phyloP scores from a whole-genome alignment of 1,139 yeast species.

The Suhomyces ambrosiae region DNA sequence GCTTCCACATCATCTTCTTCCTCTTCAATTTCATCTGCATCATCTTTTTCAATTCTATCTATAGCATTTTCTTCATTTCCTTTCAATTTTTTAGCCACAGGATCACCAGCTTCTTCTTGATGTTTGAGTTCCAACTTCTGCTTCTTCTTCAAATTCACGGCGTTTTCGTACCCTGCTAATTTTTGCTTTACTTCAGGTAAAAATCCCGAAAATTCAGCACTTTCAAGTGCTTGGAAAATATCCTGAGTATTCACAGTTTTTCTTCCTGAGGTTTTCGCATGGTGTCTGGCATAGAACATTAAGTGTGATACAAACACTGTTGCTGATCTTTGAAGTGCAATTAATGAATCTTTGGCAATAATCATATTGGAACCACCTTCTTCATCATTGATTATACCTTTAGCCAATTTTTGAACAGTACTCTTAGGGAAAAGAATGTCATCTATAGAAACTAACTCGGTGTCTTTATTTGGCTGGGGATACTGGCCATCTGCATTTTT shows the following conservation, averaged over 20 bases:
- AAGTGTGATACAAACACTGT: constrained; percentile 73
- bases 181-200: constrained; percentile 55
- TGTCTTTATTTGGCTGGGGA: constrained; percentile 55
- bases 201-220: constrained; percentile 57
- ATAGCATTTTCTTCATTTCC: constrained; percentile 24
- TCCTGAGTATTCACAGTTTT: constrained; percentile 70
- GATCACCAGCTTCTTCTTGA: constrained; percentile 5
- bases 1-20: constrained; percentile 28
- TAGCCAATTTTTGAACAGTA: constrained; percentile 62
- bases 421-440: constrained; percentile 69
- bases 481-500: constrained; percentile 69
- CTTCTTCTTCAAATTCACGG: constrained; percentile 42
- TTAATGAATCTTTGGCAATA: constrained; percentile 63
- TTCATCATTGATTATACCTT: constrained; percentile 30
- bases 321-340: constrained; percentile 70
- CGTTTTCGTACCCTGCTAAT: constrained; percentile 45
- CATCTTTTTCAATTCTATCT: constrained; percentile 19
- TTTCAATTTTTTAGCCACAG: constrained; percentile 21
- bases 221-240: constrained; percentile 58
- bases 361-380: constrained; percentile 37
- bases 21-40: constrained; percentile 26
- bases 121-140: constrained; percentile 20
- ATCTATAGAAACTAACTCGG: constrained; percentile 64
- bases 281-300: constrained; percentile 60
- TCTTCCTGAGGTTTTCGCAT: constrained; percentile 54